phyloP scores from a whole-genome alignment of 2,329 filamentous ascomycete species.

The Fusarium pseudocircinatum region DNA sequence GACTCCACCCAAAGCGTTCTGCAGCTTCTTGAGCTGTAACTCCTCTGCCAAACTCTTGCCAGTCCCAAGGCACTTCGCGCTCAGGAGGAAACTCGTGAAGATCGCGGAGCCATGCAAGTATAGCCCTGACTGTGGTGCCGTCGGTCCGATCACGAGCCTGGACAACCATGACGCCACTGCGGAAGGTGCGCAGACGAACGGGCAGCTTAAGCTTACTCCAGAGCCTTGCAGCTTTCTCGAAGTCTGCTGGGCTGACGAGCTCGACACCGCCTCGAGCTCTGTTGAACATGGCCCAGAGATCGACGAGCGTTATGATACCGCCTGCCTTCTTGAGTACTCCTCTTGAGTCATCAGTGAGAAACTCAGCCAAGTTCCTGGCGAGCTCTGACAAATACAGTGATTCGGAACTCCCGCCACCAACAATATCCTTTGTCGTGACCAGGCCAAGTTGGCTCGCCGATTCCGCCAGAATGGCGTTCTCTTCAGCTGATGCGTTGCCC shows the following conservation, averaged over 20 bases:
- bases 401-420: slow-evolving; percentile 78
- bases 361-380: slow-evolving; percentile 85
- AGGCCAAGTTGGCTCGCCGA: slow-evolving; percentile 83
- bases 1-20: slow-evolving; percentile 93
- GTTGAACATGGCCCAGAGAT: slow-evolving; percentile 96
- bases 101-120: slow-evolving; percentile 81
- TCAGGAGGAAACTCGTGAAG: slow-evolving; percentile 73
- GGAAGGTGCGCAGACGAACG: slow-evolving; percentile 87
- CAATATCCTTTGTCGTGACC: slow-evolving; percentile 94
- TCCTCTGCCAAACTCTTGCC: slow-evolving; percentile 80
- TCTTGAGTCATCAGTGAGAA: slow-evolving; percentile 83
- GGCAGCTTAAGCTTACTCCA: slow-evolving; percentile 91
- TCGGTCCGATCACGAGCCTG: slow-evolving; percentile 90
- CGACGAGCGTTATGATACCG: slow-evolving; percentile 88
- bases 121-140: slow-evolving; percentile 82
- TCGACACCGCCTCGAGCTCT: slow-evolving; percentile 92
- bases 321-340: slow-evolving; percentile 82
- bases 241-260: slow-evolving; percentile 89
- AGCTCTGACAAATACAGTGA: slow-evolving; percentile 90
- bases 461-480: slow-evolving; percentile 79
- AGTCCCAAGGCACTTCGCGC: slow-evolving; percentile 77
- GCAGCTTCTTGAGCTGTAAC: slow-evolving; percentile 91
- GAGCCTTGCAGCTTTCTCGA: slow-evolving; percentile 85
- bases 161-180: slow-evolving; percentile 92
- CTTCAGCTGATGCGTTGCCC: slow-evolving; percentile 72